These are phyloP conservation scores for Ballota nigra DNA, from an alignment of 257 asterid species.

Conservation along the genomic window DNA sequence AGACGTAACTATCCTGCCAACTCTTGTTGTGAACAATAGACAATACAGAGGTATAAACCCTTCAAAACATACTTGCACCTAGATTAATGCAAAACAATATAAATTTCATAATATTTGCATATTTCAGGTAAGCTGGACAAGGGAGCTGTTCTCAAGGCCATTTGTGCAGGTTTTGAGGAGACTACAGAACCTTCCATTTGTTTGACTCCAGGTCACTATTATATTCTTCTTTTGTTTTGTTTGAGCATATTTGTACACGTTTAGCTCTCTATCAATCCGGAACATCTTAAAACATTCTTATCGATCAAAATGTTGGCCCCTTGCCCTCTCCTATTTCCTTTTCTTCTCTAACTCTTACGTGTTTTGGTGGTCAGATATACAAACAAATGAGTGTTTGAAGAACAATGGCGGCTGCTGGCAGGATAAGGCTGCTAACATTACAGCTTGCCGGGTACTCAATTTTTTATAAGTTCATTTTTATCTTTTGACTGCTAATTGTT, in stretches of 20 bases:
- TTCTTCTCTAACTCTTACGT: neutral
- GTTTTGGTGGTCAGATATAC: constrained; percentile 49
- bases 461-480: neutral
- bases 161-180: constrained; percentile 52
- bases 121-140: constrained; percentile 51
- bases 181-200: constrained; percentile 47
- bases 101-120: neutral
- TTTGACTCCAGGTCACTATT: constrained; percentile 31
- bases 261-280: neutral
- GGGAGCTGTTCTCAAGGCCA: constrained; percentile 54
- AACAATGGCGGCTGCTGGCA: constrained; percentile 99
- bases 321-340: neutral
- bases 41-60: constrained; percentile 47
- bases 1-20: constrained; percentile 61
- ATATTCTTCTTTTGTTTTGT: neutral
- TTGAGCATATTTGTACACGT: neutral
- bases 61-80: neutral
- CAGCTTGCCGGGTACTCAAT: constrained; percentile 83
- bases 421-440: constrained; percentile 66
- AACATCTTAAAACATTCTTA: neutral
- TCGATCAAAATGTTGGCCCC: neutral
- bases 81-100: neutral
- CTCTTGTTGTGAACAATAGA: constrained; percentile 49
- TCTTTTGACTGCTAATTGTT: constrained; percentile 5
- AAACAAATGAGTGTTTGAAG: constrained; percentile 86